Evolutionary conservation across 495 filamentous ascomycete species (phyloP).

Genomic region (Lophium mytilinum): DNA sequence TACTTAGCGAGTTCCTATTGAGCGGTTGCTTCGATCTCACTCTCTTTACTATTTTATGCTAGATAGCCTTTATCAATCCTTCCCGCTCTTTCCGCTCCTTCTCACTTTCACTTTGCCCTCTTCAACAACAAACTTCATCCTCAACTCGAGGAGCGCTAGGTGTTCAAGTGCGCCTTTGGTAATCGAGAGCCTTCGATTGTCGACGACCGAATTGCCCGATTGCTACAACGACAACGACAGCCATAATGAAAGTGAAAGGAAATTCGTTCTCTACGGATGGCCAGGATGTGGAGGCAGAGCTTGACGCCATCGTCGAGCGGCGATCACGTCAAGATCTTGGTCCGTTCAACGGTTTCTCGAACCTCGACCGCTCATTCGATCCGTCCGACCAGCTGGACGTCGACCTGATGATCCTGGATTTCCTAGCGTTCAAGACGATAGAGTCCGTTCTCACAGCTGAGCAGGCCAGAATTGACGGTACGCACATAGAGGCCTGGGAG

Average conservation of each 20-base stretch:
- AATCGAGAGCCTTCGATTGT: too few relatives aligned
- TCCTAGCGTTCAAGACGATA: conserved; percentile 16
- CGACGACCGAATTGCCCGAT: too few relatives aligned
- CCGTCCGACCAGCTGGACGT: conserved; percentile 20
- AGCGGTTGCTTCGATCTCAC: conserved; percentile 2
- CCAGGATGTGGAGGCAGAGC: conserved; percentile 14
- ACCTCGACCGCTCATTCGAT: conserved; percentile 12
- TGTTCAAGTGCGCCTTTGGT: too few relatives aligned
- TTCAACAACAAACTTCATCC: too few relatives aligned
- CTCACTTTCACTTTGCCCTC: neutral
- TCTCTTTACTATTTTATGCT: neutral
- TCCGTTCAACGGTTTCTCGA: conserved; percentile 15
- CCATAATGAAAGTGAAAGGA: too few relatives aligned
- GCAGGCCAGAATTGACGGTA: conserved; percentile 1
- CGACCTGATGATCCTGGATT: conserved; percentile 22
- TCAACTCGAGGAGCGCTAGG: too few relatives aligned
- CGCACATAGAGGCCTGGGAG: conserved; percentile 8
- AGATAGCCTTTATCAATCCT: neutral
- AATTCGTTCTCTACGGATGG: neutral
- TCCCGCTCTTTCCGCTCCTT: neutral
- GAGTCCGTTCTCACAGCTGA: conserved; percentile 17
- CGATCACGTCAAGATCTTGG: conserved; percentile 1
- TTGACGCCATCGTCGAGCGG: conserved; percentile 3
- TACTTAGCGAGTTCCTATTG: neutral
- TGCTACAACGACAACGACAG: too few relatives aligned